Evolutionary conservation across 352 stramenopile genomes (phyloP).

Genomic region (Pythium volutum): DNA sequence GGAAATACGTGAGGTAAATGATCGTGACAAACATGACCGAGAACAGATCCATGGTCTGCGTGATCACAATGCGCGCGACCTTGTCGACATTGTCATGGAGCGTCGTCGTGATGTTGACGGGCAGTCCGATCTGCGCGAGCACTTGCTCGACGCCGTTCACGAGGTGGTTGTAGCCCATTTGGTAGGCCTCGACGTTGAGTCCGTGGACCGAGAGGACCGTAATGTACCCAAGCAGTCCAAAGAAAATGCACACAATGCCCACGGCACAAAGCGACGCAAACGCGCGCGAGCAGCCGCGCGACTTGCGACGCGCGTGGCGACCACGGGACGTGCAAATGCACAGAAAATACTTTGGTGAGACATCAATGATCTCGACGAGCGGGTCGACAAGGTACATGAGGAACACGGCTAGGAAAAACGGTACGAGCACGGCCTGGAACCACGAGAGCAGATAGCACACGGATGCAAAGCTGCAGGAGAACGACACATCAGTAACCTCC

Average conservation of each 20-base stretch:
- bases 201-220: slow-evolving; percentile 84
- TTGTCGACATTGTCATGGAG: slow-evolving; percentile 90
- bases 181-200: slow-evolving; percentile 77
- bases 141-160: slow-evolving; percentile 63
- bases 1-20: slow-evolving; percentile 88
- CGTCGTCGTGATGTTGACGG: slow-evolving; percentile 87
- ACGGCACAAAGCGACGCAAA: slow-evolving; percentile 82
- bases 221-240: slow-evolving; percentile 84
- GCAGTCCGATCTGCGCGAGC: slow-evolving; percentile 68
- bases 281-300: slow-evolving; percentile 75
- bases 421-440: slow-evolving; percentile 83
- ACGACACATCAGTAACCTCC: not conserved
- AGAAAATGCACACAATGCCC: slow-evolving; percentile 85
- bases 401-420: slow-evolving; percentile 88
- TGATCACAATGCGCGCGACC: slow-evolving; percentile 77
- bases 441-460: slow-evolving; percentile 80
- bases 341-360: slow-evolving; percentile 84
- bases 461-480: slow-evolving; percentile 66
- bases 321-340: slow-evolving; percentile 81
- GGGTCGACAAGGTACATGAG: slow-evolving; percentile 89
- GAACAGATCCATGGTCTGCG: slow-evolving; percentile 86
- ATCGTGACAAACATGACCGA: slow-evolving; percentile 90
- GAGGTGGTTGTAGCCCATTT: slow-evolving; percentile 78
- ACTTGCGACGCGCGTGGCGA: slow-evolving; percentile 69
- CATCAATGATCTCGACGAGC: slow-evolving; percentile 85